These are phyloP conservation scores for Fusarium robinianum DNA, from an alignment of 2,329 filamentous ascomycete species.

Conservation along the genomic window DNA sequence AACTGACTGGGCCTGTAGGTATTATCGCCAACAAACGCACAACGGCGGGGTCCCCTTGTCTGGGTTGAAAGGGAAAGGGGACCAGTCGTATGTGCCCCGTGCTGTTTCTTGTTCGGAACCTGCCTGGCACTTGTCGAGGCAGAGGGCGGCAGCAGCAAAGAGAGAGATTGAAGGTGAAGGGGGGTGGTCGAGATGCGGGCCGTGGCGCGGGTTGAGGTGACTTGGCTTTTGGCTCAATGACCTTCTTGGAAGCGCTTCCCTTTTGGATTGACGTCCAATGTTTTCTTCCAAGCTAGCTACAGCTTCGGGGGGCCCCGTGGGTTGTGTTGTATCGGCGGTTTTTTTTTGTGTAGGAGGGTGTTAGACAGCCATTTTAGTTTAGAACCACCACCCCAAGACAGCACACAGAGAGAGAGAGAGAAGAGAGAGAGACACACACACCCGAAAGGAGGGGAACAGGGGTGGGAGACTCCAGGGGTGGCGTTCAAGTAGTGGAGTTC, in stretches of 20 bases:
- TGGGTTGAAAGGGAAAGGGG: slow-evolving; percentile 9
- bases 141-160: slow-evolving; percentile 3
- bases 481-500: slow-evolving; percentile 17
- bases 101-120: not conserved
- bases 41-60: slow-evolving; percentile 22
- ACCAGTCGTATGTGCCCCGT: slow-evolving; percentile 10
- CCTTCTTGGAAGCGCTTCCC: slow-evolving; percentile 21
- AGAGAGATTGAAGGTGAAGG: not conserved
- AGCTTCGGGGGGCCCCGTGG: slow-evolving; percentile 25
- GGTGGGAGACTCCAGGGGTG: slow-evolving; percentile 24
- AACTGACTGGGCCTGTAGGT: slow-evolving; percentile 31
- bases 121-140: too few relatives aligned
- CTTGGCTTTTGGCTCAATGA: slow-evolving; percentile 15
- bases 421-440: too few relatives aligned
- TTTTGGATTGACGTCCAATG: slow-evolving; percentile 27
- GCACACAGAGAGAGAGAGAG: too few relatives aligned
- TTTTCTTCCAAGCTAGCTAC: slow-evolving; percentile 20
- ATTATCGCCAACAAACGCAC: slow-evolving; percentile 31
- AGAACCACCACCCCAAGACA: too few relatives aligned
- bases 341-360: slow-evolving; percentile 21
- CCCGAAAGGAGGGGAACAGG: slow-evolving; percentile 5
- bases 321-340: slow-evolving; percentile 15
- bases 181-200: slow-evolving; percentile 18
- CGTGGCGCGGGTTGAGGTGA: slow-evolving; percentile 19
- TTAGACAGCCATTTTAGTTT: too few relatives aligned